Base-by-base conservation (phyloP, 176 grass and related monocot species). In the Juncus inflexus region DNA sequence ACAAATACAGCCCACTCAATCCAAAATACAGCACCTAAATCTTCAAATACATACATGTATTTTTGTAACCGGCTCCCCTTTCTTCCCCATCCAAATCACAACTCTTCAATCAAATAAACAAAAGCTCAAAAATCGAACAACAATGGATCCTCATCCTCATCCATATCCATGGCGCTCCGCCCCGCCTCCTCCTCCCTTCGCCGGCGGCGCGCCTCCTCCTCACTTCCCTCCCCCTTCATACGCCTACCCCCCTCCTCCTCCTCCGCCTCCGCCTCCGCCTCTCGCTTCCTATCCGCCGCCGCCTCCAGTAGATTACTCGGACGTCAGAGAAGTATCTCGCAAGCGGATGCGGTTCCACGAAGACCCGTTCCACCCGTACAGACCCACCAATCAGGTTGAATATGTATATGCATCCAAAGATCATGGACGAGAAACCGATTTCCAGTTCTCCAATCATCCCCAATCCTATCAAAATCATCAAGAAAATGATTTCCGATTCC, bases 311-410 rank as follows among this genome's bases (percentile, higher is more conserved):
- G 43, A 47, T 47, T 47, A 6, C 43, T 47, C 43, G 6, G 43
- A 47, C 9, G 9, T 47, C 9, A 5, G 43, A 47, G 43, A 47
- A 47, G 43, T 0, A 47, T 47, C 43, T 47, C 43, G 43, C 70
- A 97, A 97, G 79, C 77, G 87, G 82, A 89, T 97, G 79, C 92
- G 92, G 42, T 6, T 97, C 19, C 19, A 28, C 11, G 87, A 77
- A 67, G 87, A 86, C 36, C 35, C 69, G 4, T 70, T 14, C 12
- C 61, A 41, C 1, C 37, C 19, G 6, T 64, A 12, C 71, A 51
- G 38, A 35, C 50, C 62, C 55, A 5, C 62, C 36, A 77, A 77
- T 39, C 78, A 70, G 86, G 54, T 72, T 91, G 12, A 84, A 77
- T 52, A 56, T 97, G 55, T 77, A 89, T 75, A 28, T 28, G 19